phyloP scores from a whole-genome alignment of 257 asterid species.

The Solanum clarkiae region DNA sequence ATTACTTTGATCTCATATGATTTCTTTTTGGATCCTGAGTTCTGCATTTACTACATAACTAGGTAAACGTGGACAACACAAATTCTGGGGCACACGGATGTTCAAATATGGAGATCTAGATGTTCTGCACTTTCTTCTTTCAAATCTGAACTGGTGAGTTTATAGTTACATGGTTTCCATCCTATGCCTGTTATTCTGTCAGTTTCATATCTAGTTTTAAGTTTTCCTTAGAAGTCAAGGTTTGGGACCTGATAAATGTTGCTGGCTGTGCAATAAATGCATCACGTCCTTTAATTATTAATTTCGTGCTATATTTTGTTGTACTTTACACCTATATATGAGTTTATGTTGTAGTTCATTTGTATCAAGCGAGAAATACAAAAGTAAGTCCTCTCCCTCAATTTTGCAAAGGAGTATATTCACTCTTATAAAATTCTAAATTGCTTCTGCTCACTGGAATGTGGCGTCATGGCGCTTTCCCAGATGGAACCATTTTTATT shows the following conservation, averaged over 20 bases:
- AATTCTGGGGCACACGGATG: constrained; percentile 99
- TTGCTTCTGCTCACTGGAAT: neutral
- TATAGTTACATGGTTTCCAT: neutral
- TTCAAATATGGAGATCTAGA: constrained; percentile 88
- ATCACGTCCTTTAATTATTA: neutral
- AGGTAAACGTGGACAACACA: constrained; percentile 97
- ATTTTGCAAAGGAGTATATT: neutral
- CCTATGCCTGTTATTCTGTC: neutral
- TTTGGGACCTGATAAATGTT: neutral
- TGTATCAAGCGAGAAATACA: neutral
- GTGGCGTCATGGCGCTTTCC: neutral
- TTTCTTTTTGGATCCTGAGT: neutral
- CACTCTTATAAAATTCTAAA: neutral
- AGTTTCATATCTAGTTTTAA: neutral
- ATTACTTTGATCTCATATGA: neutral
- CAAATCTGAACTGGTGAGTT: constrained; percentile 85
- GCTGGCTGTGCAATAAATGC: neutral
- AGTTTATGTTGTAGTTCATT: neutral
- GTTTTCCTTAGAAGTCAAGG: neutral
- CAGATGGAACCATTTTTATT: neutral
- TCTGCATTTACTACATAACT: constrained; percentile 7
- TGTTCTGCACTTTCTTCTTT: constrained; percentile 93
- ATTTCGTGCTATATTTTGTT: neutral
- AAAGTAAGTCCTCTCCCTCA: neutral
- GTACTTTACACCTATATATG: neutral